These are phyloP conservation scores for Candida alai DNA, from an alignment of 805 yeast genomes.

Conservation along the genomic window DNA sequence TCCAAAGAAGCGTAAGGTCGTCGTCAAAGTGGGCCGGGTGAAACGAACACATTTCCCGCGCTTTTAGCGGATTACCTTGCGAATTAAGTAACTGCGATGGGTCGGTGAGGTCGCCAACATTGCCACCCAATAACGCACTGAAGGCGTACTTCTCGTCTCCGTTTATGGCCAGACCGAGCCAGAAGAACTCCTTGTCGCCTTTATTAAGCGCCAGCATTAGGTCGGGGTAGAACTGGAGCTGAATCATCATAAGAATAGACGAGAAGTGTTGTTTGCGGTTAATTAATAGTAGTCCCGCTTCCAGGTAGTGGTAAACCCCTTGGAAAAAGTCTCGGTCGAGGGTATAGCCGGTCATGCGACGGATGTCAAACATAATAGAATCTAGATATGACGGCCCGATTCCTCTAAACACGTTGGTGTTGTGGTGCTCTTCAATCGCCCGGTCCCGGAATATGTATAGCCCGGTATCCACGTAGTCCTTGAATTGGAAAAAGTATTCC, in stretches of 20 bases:
- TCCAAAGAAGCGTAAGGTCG: slow-evolving; percentile 52
- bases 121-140: slow-evolving; percentile 20
- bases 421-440: slow-evolving; percentile 16
- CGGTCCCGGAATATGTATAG: slow-evolving; percentile 21
- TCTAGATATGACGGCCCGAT: slow-evolving; percentile 38
- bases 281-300: slow-evolving; percentile 32
- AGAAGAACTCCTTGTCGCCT: slow-evolving; percentile 29
- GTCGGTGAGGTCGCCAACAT: slow-evolving; percentile 32
- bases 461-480: slow-evolving; percentile 13
- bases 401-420: slow-evolving; percentile 35
- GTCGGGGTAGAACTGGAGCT: slow-evolving; percentile 19
- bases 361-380: slow-evolving; percentile 23
- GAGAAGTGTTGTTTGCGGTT: slow-evolving; percentile 24
- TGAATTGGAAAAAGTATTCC: slow-evolving; percentile 12
- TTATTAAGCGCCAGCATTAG: slow-evolving; percentile 24
- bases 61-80: neutral
- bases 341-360: slow-evolving; percentile 30
- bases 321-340: slow-evolving; percentile 24
- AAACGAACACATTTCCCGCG: slow-evolving; percentile 50
- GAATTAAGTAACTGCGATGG: slow-evolving; percentile 19
- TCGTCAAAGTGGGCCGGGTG: slow-evolving; percentile 63
- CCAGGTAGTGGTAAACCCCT: slow-evolving; percentile 38
- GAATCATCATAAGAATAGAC: slow-evolving; percentile 29
- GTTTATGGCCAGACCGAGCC: slow-evolving; percentile 23
- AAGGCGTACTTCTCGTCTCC: slow-evolving; percentile 25